Conservation (phyloP, 2,329 filamentous ascomycete species). For the Aspergillus sergii region DNA sequence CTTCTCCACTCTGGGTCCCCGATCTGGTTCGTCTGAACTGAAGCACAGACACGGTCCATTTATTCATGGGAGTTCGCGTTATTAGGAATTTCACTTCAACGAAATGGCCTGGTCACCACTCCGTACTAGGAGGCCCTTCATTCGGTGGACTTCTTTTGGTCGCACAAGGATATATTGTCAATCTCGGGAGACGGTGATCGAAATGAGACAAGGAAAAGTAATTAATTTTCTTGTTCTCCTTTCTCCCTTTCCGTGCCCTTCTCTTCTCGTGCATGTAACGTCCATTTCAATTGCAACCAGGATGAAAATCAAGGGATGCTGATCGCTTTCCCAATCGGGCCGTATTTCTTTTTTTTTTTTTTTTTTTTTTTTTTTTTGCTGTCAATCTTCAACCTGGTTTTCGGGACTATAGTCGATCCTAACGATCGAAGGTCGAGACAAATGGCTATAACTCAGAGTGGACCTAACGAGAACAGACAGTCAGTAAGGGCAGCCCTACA, state of each 20-base stretch:
- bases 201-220: neutral
- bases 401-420: neutral
- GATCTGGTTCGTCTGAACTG: conserved; percentile 14
- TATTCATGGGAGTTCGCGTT: neutral
- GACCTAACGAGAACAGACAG: neutral
- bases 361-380: neutral
- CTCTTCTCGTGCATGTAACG: neutral
- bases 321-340: neutral
- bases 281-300: neutral
- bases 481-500: conserved; percentile 12
- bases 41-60: conserved; percentile 5
- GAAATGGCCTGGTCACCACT: neutral
- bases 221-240: neutral
- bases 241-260: neutral
- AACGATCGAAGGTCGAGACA: neutral
- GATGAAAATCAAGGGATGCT: neutral
- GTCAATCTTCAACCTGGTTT: neutral
- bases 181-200: neutral
- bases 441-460: neutral
- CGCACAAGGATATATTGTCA: neutral
- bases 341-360: no score
- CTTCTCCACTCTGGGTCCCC: conserved; percentile 9
- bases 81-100: neutral
- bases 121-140: neutral
- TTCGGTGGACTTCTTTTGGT: neutral